Conservation (phyloP, 2,329 filamentous ascomycete genomes). For the Aspergillus sergii region DNA sequence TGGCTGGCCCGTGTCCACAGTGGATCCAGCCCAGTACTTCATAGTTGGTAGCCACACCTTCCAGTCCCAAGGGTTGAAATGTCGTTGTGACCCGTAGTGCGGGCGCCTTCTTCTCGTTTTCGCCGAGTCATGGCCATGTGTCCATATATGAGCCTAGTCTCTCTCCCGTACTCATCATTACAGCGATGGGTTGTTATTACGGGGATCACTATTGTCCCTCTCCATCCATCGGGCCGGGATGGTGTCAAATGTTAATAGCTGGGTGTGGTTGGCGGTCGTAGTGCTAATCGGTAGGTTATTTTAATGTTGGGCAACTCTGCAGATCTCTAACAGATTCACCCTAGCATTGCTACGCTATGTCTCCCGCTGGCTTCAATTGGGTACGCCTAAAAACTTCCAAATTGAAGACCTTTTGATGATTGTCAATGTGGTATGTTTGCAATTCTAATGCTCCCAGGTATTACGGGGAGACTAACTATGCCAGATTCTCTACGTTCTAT, state of each 20-base stretch:
- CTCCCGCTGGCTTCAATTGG: conserved; percentile 15
- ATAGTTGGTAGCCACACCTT: background rate
- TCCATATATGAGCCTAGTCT: background rate
- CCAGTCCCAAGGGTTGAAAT: background rate
- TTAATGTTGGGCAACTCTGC: background rate
- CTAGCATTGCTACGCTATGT: conserved; percentile 17
- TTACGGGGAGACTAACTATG: background rate
- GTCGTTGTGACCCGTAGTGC: background rate
- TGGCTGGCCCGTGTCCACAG: background rate
- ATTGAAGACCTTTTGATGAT: conserved; percentile 15
- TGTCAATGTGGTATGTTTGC: conserved; percentile 9
- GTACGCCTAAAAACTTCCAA: conserved; percentile 10
- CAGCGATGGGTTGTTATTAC: background rate
- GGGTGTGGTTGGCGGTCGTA: conserved; percentile 19
- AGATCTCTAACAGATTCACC: background rate
- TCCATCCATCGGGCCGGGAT: background rate
- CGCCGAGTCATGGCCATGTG: background rate
- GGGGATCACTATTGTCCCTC: background rate
- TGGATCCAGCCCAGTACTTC: background rate
- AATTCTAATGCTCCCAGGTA: too few species aligned
- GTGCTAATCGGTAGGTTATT: conserved; percentile 14
- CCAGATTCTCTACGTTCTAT: conserved; percentile 41
- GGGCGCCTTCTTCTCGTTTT: background rate
- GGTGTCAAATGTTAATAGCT: conserved; percentile 11
- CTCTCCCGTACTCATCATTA: background rate